Evolutionary conservation across 148 eudicot species (phyloP), one percentile per base, ranked within the genome.

Genomic region (Fagopyrum esculentum): DNA sequence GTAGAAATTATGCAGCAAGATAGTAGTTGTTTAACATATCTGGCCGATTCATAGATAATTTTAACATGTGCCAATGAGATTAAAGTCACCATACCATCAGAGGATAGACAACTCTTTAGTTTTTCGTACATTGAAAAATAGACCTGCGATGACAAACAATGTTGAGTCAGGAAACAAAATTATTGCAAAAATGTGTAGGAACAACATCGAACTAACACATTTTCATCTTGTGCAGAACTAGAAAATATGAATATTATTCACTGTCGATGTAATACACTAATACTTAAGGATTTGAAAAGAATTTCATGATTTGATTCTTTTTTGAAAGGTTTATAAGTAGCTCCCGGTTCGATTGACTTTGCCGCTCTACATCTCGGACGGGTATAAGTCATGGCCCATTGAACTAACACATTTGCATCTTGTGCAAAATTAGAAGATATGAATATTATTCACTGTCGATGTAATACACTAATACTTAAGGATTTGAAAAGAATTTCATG

Each of bases 71-170:
- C 40, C 47, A 17, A 7, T n/a, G 52, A 35, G 43, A 47, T 52
- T 71, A 6, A 46, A 71, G 43, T 57, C 59, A 82, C 89, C 96
- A 85, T 74, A 92, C 99, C 99, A 76, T 85, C 89, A 40, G 93
- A 74, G 80, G 84, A 81, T 69, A 95, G 94, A 78, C 77, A 71
- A 76, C 85, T 82, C 82, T 95, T 95, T 40, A 95, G 87, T 82
- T 92, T 92, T 19, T 88, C 96, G 68, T 95, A 95, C 57, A 95
- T 83, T 1, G 99, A 86, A 82, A 95, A 95, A 82, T 95, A 95
- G 74, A 95, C 96, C 99, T 95, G 88, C 80, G 87, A 77, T 78
- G 77, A 35, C 2, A 35, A 35, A 35, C 40, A 35, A 35, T 35
- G 40, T 35, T 35, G 40, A 35, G 2, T 35, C 40, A 35, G 40